phyloP scores from a whole-genome alignment of 441 rosid species.

The Adansonia gregorii region DNA sequence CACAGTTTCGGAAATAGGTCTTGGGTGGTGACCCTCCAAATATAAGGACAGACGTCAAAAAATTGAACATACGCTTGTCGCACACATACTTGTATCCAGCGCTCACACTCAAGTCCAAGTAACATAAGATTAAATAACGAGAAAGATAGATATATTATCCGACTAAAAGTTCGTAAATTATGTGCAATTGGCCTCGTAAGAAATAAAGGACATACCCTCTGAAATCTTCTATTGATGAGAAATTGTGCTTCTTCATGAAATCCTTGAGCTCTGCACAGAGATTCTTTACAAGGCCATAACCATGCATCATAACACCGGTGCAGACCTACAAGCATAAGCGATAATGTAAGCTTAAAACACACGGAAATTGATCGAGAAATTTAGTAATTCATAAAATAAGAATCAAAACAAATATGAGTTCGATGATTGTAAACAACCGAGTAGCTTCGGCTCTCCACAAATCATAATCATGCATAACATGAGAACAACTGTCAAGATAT shows the following conservation, averaged over 20 bases:
- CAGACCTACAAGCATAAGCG: constrained; percentile 60
- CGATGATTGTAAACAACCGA: neutral
- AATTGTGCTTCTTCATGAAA: constrained; percentile 86
- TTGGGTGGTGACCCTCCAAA: no score
- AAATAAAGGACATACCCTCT: constrained; percentile 62
- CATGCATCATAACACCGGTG: constrained; percentile 98
- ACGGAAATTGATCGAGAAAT: neutral
- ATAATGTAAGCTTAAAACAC: neutral
- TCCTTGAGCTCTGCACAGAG: constrained; percentile 77
- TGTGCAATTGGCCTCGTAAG: neutral
- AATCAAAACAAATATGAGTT: neutral
- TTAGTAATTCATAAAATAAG: neutral
- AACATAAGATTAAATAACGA: neutral
- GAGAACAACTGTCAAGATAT: neutral
- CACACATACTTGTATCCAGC: no score
- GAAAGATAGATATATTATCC: neutral
- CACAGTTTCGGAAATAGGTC: no score
- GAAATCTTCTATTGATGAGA: constrained; percentile 81
- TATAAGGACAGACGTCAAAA: no score
- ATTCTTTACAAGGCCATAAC: constrained; percentile 84
- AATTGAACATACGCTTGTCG: no score
- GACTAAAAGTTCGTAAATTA: neutral
- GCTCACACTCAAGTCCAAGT: no score
- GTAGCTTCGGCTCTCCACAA: neutral
- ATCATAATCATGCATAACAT: neutral